phyloP scores from a whole-genome alignment of 164 flowering plant species.

The Chimonanthus salicifolius region DNA sequence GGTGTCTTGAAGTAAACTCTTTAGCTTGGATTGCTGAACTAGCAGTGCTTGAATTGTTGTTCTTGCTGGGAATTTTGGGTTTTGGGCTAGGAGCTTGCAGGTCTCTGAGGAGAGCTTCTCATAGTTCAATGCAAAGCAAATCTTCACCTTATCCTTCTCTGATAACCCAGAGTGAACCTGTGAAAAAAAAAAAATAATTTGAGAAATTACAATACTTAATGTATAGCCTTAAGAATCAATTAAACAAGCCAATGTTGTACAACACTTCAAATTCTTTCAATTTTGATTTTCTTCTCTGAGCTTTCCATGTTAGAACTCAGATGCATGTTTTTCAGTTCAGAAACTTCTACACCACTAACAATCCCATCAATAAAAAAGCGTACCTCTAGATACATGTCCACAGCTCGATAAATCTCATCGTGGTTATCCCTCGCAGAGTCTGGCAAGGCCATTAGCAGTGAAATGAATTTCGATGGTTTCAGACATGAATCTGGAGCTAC shows the following conservation, averaged over 20 bases:
- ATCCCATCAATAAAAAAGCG: background rate
- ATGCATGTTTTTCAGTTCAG: too few species aligned
- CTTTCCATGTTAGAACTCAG: too few species aligned
- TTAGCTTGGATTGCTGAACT: conserved; percentile 39
- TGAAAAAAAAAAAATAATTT: background rate
- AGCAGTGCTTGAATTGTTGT: conserved; percentile 54
- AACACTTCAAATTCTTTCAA: too few species aligned
- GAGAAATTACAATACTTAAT: background rate
- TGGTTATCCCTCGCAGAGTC: conserved; percentile 60
- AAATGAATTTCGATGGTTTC: conserved; percentile 59
- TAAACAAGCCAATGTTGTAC: too few species aligned
- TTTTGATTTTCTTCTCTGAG: too few species aligned
- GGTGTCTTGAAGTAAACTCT: conserved; percentile 33
- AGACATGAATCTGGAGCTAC: conserved; percentile 66
- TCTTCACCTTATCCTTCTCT: conserved; percentile 45
- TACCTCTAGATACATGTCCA: conserved; percentile 78
- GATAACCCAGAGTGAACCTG: conserved; percentile 60
- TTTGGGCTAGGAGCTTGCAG: conserved; percentile 68
- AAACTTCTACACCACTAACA: background rate
- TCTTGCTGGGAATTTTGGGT: conserved; percentile 60
- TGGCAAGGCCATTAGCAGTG: conserved; percentile 46
- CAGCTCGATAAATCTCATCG: conserved; percentile 58
- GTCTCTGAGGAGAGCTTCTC: conserved; percentile 64
- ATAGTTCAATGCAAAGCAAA: conserved; percentile 66
- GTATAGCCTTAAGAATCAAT: too few species aligned